Conservation (phyloP, 140 eudicot genomes). For the Anethum foeniculum region DNA sequence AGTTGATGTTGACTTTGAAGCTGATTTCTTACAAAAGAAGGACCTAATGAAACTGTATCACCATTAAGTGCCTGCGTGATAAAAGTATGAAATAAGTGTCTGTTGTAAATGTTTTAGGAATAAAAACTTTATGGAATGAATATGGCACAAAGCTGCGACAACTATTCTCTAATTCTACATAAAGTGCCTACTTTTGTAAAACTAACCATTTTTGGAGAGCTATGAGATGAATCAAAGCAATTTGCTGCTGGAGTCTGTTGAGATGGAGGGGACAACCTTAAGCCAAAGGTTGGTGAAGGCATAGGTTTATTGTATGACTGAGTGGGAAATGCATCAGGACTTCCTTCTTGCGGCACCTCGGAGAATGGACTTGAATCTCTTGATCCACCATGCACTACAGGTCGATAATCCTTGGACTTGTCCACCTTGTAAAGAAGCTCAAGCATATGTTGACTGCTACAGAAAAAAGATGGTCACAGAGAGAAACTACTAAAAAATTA, state of each 20-base stretch:
- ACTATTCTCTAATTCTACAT: background rate
- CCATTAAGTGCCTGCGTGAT: slow-evolving; percentile 26
- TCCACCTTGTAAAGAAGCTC: slow-evolving; percentile 65
- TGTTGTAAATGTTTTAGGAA: background rate
- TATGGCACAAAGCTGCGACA: background rate
- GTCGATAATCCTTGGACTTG: slow-evolving; percentile 27
- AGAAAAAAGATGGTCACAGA: slow-evolving; percentile 7
- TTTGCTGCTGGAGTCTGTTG: slow-evolving; percentile 27
- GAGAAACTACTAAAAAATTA: background rate
- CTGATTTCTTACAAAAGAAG: slow-evolving; percentile 19
- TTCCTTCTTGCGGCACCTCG: slow-evolving; percentile 32
- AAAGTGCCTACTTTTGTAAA: background rate
- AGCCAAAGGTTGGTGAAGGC: slow-evolving; percentile 44
- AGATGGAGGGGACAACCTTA: slow-evolving; percentile 46
- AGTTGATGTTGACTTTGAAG: slow-evolving; percentile 25
- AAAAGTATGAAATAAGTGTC: background rate
- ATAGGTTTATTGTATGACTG: slow-evolving; percentile 23
- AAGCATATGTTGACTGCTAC: slow-evolving; percentile 50
- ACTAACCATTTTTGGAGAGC: slow-evolving; percentile 41
- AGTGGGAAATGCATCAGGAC: slow-evolving; percentile 26
- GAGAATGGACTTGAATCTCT: slow-evolving; percentile 27
- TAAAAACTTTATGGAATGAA: background rate
- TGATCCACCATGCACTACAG: slow-evolving; percentile 29
- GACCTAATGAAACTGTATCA: slow-evolving; percentile 25
- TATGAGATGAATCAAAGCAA: slow-evolving; percentile 35